Evolutionary conservation across 2,329 filamentous ascomycete genomes (phyloP).

Genomic region (Diaporthe longicolla): DNA sequence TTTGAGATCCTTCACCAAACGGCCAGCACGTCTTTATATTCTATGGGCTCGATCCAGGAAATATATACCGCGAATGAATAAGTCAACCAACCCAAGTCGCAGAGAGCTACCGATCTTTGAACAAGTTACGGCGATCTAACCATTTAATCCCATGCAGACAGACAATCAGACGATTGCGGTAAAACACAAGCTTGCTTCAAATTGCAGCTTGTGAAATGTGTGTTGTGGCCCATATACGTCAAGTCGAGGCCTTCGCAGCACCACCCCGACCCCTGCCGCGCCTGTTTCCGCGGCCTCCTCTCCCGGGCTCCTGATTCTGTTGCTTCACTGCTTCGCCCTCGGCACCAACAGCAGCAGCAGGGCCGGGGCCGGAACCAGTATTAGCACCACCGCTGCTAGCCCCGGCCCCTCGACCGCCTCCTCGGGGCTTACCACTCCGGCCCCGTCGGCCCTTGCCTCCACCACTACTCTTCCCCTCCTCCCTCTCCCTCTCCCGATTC

Average conservation of each 20-base stretch:
- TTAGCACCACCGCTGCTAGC: slow-evolving; percentile 19
- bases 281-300: slow-evolving; percentile 34
- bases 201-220: background rate
- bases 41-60: background rate
- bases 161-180: background rate
- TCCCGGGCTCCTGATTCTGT: slow-evolving; percentile 26
- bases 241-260: slow-evolving; percentile 22
- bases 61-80: slow-evolving; percentile 13
- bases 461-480: slow-evolving; percentile 40
- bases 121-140: slow-evolving; percentile 2
- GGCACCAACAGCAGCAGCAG: background rate
- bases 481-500: slow-evolving; percentile 60
- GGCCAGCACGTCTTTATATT: background rate
- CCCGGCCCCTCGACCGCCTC: slow-evolving; percentile 37
- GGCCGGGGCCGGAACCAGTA: background rate
- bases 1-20: background rate
- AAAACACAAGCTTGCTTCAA: background rate
- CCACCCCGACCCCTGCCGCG: slow-evolving; percentile 37
- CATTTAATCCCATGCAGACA: slow-evolving; percentile 3
- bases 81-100: background rate
- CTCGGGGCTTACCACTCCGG: slow-evolving; percentile 40
- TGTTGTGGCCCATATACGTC: background rate
- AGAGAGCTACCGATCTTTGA: background rate
- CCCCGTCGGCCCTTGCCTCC: slow-evolving; percentile 41
- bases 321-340: slow-evolving; percentile 28